A percentile compares a stretch with the other conserved stretches of the same genome.
Conservation (phyloP, 2,329 filamentous ascomycete genomes). For the Gremmenia infestans region DNA sequence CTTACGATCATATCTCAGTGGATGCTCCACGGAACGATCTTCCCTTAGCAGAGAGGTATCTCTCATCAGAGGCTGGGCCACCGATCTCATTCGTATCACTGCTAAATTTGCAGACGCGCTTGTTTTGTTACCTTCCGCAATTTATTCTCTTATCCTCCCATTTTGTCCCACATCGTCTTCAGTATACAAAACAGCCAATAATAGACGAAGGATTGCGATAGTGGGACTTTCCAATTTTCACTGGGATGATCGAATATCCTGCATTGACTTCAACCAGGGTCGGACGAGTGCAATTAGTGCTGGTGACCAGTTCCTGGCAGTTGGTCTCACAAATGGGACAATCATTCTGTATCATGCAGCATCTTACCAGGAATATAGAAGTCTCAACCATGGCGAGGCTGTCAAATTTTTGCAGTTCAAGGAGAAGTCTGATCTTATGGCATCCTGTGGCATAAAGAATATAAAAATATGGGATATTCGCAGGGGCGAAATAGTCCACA, state of each 20-base stretch:
- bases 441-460: conserved; percentile 28
- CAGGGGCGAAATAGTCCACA: conserved; percentile 20
- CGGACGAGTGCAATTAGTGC: conserved; percentile 14
- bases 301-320: conserved; percentile 20
- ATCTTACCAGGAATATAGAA: conserved; percentile 23
- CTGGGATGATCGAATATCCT: conserved; percentile 29
- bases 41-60: conserved; percentile 18
- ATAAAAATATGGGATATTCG: conserved; percentile 32
- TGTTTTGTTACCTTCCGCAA: conserved; percentile 27
- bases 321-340: conserved; percentile 22
- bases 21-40: conserved; percentile 4
- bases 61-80: conserved; percentile 29
- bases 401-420: conserved; percentile 32
- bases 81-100: conserved; percentile 30
- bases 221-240: conserved; percentile 18
- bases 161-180: conserved; percentile 30
- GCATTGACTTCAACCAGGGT: conserved; percentile 12
- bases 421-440: conserved; percentile 27
- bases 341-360: conserved; percentile 22
- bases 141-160: conserved; percentile 34
- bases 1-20: conserved; percentile 25
- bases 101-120: conserved; percentile 32
- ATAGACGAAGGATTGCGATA: conserved; percentile 15
- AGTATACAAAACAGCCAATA: conserved; percentile 13
- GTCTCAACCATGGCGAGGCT: conserved; percentile 28